These are phyloP conservation scores for Lindgomyces ingoldianus DNA, from an alignment of 495 filamentous ascomycete species.

Conservation along the genomic window DNA sequence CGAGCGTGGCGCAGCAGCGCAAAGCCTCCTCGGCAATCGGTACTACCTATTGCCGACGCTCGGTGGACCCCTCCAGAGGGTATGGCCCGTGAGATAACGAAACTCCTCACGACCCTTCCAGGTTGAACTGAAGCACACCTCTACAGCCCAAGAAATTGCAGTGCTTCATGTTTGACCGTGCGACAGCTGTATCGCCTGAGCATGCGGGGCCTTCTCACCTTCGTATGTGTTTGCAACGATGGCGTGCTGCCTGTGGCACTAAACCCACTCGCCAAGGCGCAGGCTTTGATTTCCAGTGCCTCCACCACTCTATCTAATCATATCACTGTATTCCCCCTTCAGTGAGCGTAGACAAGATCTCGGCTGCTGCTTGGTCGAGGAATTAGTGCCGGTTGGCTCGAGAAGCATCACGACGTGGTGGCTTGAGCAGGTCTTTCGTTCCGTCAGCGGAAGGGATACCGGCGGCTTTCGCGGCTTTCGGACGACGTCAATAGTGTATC, in stretches of 20 bases:
- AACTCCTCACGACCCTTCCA: conserved; percentile 11
- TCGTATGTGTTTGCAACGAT: conserved; percentile 19
- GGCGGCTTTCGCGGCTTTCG: conserved; percentile 8
- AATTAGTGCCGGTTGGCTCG: conserved; percentile 11
- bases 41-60: too few species aligned
- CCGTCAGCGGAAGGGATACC: conserved; percentile 16
- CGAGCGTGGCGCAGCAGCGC: too few species aligned
- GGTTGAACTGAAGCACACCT: conserved; percentile 13
- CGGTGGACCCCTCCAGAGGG: too few species aligned
- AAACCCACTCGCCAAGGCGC: conserved; percentile 3
- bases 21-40: too few species aligned
- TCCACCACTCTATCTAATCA: conserved; percentile 5
- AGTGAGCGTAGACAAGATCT: conserved; percentile 13
- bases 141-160: conserved; percentile 20
- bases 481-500: conserved; percentile 6
- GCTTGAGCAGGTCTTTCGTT: conserved; percentile 23
- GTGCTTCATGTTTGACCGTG: conserved; percentile 9
- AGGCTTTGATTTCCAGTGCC: conserved; percentile 18
- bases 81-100: too few species aligned
- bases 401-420: not conserved
- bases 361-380: conserved; percentile 19
- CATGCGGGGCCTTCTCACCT: conserved; percentile 5
- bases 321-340: conserved; percentile 13
- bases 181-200: conserved; percentile 19
- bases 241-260: conserved; percentile 14